Evolutionary conservation across 108 stramenopile genomes (phyloP), one percentile per base, ranked within the genome.

Genomic region (Skeletonema grethae): DNA sequence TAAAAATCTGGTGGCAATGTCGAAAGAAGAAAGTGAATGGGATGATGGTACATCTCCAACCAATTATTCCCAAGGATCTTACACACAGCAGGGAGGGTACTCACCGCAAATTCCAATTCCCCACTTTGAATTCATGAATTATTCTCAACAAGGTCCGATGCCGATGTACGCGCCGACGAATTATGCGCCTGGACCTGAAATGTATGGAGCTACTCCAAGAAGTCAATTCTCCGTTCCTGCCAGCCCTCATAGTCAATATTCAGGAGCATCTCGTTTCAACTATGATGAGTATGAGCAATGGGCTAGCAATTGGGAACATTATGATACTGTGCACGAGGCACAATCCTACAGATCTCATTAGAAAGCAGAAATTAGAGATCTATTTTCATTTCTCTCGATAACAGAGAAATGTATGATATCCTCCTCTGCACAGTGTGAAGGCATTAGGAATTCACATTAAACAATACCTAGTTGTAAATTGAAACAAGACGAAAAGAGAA

Each of bases 1-100:
- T 39, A 76, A 64, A 20, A 76, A 76, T 57, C 61, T 76, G 18
- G 67, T 53, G 20, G 53, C 53, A n/a, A 6, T 60, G 59, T 31
- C 59, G 31, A 34, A 60, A 28, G 25, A 28, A 15, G 60, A 61
- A 25, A 61, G 38, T 32, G 60, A 61, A n/a, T 61, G 60, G 60
- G 34, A 61, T 3, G 38, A 35, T 53, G 22, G 22, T 32, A 1
- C 4, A 36, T 36, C 60, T 61, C 60, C 60, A 36, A 0, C 20
- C 7, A 61, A 32, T 36, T 61, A 35, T 61, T 36, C 60, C 8
- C 50, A 22, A 18, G 46, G 18, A 18, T 48, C 46, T 53, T 53
- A 53, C 50, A 5, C 50, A 8, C 50, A 53, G 50, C 50, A 53
- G 50, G 50, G 50, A 7, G 50, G 50, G 7, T 53, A 53, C 50